Percentiles rank a stretch among this genome's conserved stretches.
Conservation (phyloP, 176 grass and related monocot species). For the Thinopyrum elongatum region DNA sequence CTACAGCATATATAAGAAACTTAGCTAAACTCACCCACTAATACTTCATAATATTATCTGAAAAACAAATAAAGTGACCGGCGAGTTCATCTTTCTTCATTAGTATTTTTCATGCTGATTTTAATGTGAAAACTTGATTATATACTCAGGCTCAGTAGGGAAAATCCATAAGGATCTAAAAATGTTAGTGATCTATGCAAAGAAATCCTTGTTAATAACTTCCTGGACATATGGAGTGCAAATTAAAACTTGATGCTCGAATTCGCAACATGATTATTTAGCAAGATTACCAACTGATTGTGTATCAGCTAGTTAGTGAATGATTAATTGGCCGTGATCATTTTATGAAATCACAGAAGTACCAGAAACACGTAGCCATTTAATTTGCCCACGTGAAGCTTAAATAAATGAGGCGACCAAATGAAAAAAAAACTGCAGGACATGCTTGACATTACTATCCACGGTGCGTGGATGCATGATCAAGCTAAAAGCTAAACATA, state of each 20-base stretch:
- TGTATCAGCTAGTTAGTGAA: background rate
- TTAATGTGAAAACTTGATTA: no score
- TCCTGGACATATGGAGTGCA: background rate
- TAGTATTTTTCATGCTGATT: background rate
- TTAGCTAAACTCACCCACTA: background rate
- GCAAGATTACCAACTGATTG: background rate
- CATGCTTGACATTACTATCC: background rate
- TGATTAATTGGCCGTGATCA: background rate
- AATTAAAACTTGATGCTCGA: background rate
- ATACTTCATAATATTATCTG: background rate
- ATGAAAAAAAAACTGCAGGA: background rate
- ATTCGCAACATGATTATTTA: background rate
- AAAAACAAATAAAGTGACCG: background rate
- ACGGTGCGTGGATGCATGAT: background rate
- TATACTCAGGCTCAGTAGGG: background rate
- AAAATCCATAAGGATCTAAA: background rate
- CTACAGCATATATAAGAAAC: background rate
- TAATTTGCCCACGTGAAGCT: background rate
- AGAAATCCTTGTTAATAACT: background rate
- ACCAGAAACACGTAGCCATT: background rate
- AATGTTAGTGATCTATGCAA: background rate
- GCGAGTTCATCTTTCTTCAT: background rate
- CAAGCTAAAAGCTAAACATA: background rate
- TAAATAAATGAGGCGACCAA: background rate
- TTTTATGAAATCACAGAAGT: background rate